phyloP scores from a whole-genome alignment of 2,329 filamentous ascomycete genomes.

The Nemania sp. region DNA sequence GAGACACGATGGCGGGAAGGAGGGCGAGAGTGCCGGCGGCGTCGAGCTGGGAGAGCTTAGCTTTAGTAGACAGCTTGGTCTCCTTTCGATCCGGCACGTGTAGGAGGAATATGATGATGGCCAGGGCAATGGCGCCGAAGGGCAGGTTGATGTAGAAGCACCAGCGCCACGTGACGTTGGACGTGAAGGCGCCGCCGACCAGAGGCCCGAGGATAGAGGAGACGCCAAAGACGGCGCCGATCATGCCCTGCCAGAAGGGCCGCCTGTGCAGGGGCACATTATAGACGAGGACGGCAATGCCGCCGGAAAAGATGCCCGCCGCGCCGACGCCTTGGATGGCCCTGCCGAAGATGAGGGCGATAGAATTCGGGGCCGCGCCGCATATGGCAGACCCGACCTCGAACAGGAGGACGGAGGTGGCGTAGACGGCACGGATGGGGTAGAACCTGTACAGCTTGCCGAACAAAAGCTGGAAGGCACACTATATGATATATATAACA shows the following conservation, averaged over 20 bases:
- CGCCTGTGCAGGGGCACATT: constrained; percentile 42
- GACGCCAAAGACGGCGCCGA: constrained; percentile 44
- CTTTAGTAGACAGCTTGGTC: constrained; percentile 25
- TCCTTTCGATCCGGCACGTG: constrained; percentile 32
- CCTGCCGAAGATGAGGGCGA: constrained; percentile 48
- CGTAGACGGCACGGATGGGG: constrained; percentile 42
- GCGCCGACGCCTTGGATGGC: constrained; percentile 47
- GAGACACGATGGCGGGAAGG: constrained; percentile 39
- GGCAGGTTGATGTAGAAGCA: constrained; percentile 48
- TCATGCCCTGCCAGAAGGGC: constrained; percentile 43
- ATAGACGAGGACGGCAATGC: constrained; percentile 42
- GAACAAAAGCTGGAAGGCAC: constrained; percentile 47
- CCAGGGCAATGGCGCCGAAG: constrained; percentile 41
- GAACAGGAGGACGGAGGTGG: constrained; percentile 42
- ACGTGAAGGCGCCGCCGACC: constrained; percentile 46
- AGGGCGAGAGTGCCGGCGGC: constrained; percentile 36
- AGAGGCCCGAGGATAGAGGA: constrained; percentile 45
- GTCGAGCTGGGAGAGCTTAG: constrained; percentile 41
- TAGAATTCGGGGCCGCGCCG: constrained; percentile 46
- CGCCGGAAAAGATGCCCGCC: constrained; percentile 46
- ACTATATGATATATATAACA: no score
- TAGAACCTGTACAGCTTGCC: constrained; percentile 48
- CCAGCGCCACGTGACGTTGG: constrained; percentile 45
- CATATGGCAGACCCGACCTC: constrained; percentile 48
- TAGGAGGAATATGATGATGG: constrained; percentile 39